A percentile compares a stretch with the other conserved stretches of the same genome.
phyloP scores from a whole-genome alignment of 2,329 filamentous ascomycete species.

The Cordyceps cateniannulata region DNA sequence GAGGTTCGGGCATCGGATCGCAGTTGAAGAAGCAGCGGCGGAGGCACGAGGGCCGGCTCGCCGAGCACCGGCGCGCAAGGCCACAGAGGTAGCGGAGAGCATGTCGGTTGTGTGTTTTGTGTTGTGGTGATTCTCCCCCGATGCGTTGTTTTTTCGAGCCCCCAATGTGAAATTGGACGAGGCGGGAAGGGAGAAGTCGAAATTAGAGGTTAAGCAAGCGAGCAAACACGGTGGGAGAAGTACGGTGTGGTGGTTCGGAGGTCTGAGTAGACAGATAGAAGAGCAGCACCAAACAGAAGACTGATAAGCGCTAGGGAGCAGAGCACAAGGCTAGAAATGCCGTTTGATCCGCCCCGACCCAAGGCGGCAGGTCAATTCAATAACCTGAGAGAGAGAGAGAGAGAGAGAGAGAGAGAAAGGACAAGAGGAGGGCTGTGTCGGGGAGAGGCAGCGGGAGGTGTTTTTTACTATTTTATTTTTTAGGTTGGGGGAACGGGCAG shows the following conservation, averaged over 20 bases:
- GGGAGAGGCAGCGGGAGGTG: background rate
- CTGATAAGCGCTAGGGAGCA: background rate
- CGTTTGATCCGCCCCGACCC: background rate
- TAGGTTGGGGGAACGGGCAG: background rate
- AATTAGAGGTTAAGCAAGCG: background rate
- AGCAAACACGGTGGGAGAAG: too few relatives aligned
- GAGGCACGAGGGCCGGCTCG: constrained; percentile 29
- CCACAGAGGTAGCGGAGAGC: constrained; percentile 36
- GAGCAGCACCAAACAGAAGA: background rate
- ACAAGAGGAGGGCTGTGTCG: background rate
- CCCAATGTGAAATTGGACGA: background rate
- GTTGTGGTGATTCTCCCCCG: background rate
- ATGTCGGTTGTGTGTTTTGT: constrained; percentile 21
- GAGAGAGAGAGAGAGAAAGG: background rate
- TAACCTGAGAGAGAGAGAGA: too few relatives aligned
- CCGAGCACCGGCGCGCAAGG: constrained; percentile 38
- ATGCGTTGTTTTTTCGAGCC: constrained; percentile 19
- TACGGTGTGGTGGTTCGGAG: background rate
- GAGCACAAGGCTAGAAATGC: background rate
- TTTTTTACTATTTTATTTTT: background rate
- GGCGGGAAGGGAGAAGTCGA: background rate
- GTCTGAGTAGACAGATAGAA: background rate
- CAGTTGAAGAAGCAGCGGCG: constrained; percentile 18
- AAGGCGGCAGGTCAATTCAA: background rate
- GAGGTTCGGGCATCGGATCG: constrained; percentile 21